Percentiles rank a stretch among this genome's conserved stretches.
Evolutionary conservation across 768 basidiomycete genomes (phyloP).

Genomic region (Phlebiopsis flavidoalba): DNA sequence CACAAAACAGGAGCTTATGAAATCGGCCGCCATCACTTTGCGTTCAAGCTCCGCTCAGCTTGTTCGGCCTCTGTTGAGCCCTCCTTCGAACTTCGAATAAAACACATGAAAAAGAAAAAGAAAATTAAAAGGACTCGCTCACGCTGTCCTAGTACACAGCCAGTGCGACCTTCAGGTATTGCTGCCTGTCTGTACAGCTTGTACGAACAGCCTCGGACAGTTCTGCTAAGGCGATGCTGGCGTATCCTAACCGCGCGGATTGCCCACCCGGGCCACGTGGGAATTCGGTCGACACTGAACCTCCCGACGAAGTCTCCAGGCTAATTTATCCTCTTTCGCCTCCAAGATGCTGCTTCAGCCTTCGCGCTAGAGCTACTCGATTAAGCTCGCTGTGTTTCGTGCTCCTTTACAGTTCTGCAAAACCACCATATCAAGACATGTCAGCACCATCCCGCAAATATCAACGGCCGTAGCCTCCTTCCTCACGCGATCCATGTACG

Average conservation of each 20-base stretch:
- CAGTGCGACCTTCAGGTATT: not conserved
- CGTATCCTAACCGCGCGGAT: not conserved
- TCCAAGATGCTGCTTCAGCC: too few relatives aligned
- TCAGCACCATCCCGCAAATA: not conserved
- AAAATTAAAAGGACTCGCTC: not conserved
- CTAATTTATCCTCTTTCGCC: not conserved
- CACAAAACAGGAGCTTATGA: conserved; percentile 11
- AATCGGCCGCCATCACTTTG: not conserved
- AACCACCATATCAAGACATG: not conserved
- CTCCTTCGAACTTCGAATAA: not conserved
- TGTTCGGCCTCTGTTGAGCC: not conserved
- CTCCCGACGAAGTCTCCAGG: not conserved
- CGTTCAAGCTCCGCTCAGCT: conserved; percentile 7
- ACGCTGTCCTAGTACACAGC: not conserved
- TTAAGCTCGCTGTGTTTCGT: too few relatives aligned
- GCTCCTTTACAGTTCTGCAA: not conserved
- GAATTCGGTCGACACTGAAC: too few relatives aligned
- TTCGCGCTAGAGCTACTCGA: too few relatives aligned
- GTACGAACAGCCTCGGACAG: not conserved
- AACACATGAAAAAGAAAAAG: too few relatives aligned
- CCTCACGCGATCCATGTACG: not conserved
- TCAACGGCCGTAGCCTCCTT: not conserved
- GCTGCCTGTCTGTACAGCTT: not conserved
- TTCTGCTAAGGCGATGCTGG: not conserved
- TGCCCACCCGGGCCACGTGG: not conserved